These are phyloP conservation scores for Gnomoniopsis sp. DNA, from an alignment of 2,329 filamentous ascomycete species.

Conservation along the genomic window DNA sequence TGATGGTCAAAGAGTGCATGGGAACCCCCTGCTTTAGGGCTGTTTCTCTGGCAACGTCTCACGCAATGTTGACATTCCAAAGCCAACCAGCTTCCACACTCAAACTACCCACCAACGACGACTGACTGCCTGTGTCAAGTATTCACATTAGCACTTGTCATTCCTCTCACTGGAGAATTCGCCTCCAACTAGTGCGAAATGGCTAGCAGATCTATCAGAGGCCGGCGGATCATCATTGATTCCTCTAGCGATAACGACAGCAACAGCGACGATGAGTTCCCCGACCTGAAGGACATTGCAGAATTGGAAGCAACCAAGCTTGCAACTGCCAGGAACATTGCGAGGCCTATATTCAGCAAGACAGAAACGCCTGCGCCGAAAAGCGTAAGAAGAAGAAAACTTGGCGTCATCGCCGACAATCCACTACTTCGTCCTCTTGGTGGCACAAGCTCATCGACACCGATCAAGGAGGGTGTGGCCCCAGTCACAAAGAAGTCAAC, in stretches of 20 bases:
- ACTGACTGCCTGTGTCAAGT: background rate
- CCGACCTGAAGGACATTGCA: conserved; percentile 32
- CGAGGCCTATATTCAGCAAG: background rate
- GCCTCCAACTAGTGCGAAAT: background rate
- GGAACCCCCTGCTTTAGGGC: background rate
- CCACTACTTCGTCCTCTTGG: conserved; percentile 4
- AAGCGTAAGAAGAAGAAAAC: conserved; percentile 13
- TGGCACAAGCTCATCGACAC: background rate
- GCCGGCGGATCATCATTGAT: conserved; percentile 21
- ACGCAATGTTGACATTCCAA: conserved; percentile 1
- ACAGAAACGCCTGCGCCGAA: background rate
- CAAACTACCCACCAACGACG: background rate
- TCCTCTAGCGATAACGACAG: conserved; percentile 14
- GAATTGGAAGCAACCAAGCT: background rate
- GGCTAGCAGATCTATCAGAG: conserved; percentile 3
- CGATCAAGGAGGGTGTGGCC: background rate
- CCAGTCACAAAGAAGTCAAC: background rate
- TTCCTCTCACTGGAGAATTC: background rate
- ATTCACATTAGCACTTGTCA: background rate
- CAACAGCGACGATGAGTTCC: conserved; percentile 39
- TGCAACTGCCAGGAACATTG: background rate
- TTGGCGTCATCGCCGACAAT: conserved; percentile 8
- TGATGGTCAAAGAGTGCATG: background rate
- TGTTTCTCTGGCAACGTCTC: conserved; percentile 12
- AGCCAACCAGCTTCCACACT: background rate